Evolutionary conservation across 2,329 filamentous ascomycete genomes (phyloP).

Genomic region (Coniochaeta sp.): DNA sequence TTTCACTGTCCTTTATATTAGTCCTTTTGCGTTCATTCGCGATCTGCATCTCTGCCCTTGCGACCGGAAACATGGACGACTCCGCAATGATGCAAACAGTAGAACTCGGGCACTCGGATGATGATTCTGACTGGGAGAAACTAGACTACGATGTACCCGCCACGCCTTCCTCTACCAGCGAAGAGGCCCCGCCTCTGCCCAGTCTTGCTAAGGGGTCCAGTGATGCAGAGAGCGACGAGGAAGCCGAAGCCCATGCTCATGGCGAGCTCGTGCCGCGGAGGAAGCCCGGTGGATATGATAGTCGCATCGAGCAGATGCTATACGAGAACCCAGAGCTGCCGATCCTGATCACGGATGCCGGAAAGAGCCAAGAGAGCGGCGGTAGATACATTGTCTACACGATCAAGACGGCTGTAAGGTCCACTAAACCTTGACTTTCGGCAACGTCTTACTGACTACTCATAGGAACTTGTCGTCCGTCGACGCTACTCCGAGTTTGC

Average conservation of each 20-base stretch:
- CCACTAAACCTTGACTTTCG: not conserved
- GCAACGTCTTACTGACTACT: conserved; percentile 34
- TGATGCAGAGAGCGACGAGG: conserved; percentile 41
- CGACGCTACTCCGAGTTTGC: conserved; percentile 95
- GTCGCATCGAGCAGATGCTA: conserved; percentile 92
- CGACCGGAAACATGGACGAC: not conserved
- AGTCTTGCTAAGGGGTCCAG: conserved; percentile 29
- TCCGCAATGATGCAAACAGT: conserved; percentile 29
- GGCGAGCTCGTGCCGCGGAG: conserved; percentile 43
- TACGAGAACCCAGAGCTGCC: conserved; percentile 89
- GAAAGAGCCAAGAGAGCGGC: conserved; percentile 88
- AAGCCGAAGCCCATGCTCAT: conserved; percentile 29
- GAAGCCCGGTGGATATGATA: conserved; percentile 86
- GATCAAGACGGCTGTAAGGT: conserved; percentile 79
- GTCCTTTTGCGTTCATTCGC: not conserved
- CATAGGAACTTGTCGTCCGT: conserved; percentile 86
- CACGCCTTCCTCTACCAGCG: conserved; percentile 64
- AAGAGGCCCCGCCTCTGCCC: conserved; percentile 48
- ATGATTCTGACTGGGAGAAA: conserved; percentile 36
- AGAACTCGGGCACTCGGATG: conserved; percentile 22
- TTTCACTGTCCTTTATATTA: too few species aligned
- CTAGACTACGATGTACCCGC: conserved; percentile 59
- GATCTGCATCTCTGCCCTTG: not conserved
- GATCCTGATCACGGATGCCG: conserved; percentile 88
- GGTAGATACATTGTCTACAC: conserved; percentile 96